These are phyloP conservation scores for Esteya vermicola DNA, from an alignment of 2,329 filamentous ascomycete species.

Conservation along the genomic window DNA sequence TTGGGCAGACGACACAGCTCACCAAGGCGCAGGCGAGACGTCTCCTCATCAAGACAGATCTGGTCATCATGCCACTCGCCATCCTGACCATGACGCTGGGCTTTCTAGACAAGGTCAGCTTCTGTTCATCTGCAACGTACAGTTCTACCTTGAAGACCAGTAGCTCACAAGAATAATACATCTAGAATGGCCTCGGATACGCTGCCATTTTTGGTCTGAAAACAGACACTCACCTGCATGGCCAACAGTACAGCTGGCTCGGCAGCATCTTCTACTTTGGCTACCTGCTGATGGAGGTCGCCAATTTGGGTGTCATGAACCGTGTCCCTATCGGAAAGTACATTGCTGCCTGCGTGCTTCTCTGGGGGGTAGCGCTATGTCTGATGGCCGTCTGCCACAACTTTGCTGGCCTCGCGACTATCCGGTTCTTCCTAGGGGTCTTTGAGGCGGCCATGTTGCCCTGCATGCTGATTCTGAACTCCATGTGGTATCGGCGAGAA, in stretches of 20 bases:
- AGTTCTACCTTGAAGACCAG: too few species aligned
- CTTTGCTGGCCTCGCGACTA: slow-evolving; percentile 38
- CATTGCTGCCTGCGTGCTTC: slow-evolving; percentile 19
- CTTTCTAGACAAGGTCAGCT: too few species aligned
- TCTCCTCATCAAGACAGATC: too few species aligned
- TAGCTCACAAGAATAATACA: too few species aligned
- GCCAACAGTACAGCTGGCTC: slow-evolving; percentile 39
- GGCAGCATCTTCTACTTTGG: slow-evolving; percentile 33
- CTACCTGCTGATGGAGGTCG: slow-evolving; percentile 28
- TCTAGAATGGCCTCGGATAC: slow-evolving; percentile 63
- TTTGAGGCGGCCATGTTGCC: slow-evolving; percentile 44
- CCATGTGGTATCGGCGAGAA: slow-evolving; percentile 31
- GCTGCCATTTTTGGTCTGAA: slow-evolving; percentile 51
- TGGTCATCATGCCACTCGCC: too few species aligned
- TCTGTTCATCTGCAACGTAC: too few species aligned
- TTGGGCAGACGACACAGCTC: too few species aligned
- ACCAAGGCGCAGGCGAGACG: too few species aligned
- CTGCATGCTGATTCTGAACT: slow-evolving; percentile 40
- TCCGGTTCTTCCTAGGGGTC: slow-evolving; percentile 41
- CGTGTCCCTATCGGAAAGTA: slow-evolving; percentile 31
- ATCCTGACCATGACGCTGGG: too few species aligned
- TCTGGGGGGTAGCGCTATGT: slow-evolving; percentile 33
- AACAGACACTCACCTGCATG: slow-evolving; percentile 41
- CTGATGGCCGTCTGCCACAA: slow-evolving; percentile 35
- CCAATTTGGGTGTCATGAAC: too few species aligned